These are phyloP conservation scores for Fusarium sublunatum DNA, from an alignment of 2,329 filamentous ascomycete genomes.

Conservation along the genomic window DNA sequence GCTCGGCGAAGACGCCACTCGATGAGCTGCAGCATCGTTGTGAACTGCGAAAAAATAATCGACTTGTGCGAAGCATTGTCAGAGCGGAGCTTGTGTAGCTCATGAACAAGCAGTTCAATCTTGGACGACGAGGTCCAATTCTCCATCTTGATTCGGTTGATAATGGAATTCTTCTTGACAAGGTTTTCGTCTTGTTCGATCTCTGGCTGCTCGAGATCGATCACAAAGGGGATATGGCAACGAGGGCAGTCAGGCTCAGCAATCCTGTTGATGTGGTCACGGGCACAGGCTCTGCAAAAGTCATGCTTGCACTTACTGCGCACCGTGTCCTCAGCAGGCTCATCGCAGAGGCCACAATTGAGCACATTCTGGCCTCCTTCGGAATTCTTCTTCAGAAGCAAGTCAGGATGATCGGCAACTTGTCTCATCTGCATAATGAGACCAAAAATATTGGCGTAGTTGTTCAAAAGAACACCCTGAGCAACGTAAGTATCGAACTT, in stretches of 20 bases:
- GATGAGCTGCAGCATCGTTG: slow-evolving; percentile 95
- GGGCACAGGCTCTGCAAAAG: slow-evolving; percentile 58
- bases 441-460: slow-evolving; percentile 98
- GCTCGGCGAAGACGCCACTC: slow-evolving; percentile 96
- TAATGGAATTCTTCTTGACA: slow-evolving; percentile 95
- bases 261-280: slow-evolving; percentile 76
- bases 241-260: slow-evolving; percentile 84
- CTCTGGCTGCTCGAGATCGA: slow-evolving; percentile 94
- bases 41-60: slow-evolving; percentile 98
- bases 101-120: slow-evolving; percentile 95
- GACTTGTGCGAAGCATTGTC: slow-evolving; percentile 95
- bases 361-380: slow-evolving; percentile 90
- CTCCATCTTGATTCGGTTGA: slow-evolving; percentile 98
- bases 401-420: slow-evolving; percentile 93
- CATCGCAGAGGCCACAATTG: slow-evolving; percentile 95
- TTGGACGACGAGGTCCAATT: slow-evolving; percentile 99
- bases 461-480: slow-evolving; percentile 92
- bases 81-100: slow-evolving; percentile 89
- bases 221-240: slow-evolving; percentile 89
- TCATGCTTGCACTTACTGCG: slow-evolving; percentile 93
- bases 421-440: slow-evolving; percentile 99
- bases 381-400: slow-evolving; percentile 88
- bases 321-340: slow-evolving; percentile 93
- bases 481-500: slow-evolving; percentile 97
- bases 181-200: slow-evolving; percentile 89